A percentile compares a stretch with the other conserved stretches of the same genome.
These are phyloP conservation scores for Cryoendolithus antarcticus DNA, from an alignment of 2,329 filamentous ascomycete species.

Conservation along the genomic window DNA sequence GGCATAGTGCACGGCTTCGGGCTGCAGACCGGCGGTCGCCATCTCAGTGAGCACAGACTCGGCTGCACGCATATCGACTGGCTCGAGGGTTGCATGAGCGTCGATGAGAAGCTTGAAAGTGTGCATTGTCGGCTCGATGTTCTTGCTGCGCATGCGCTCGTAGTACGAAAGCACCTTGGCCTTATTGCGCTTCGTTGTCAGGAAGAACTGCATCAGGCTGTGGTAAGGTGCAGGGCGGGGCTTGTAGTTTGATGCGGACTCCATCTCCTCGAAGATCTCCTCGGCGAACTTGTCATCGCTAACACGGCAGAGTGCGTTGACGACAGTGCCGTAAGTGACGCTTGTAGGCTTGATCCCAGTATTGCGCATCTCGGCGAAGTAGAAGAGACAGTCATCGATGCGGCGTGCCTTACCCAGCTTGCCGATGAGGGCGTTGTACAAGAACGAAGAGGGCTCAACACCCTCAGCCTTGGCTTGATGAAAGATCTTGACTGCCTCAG, in stretches of 20 bases:
- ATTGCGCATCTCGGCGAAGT: constrained; percentile 94
- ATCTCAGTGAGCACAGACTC: constrained; percentile 74
- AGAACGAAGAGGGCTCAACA: constrained; percentile 88
- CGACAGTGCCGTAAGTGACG: constrained; percentile 94
- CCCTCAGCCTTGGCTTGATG: constrained; percentile 85
- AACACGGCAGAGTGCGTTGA: constrained; percentile 93
- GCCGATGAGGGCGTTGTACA: constrained; percentile 96
- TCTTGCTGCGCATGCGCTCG: constrained; percentile 78
- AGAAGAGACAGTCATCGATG: constrained; percentile 95
- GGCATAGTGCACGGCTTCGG: constrained; percentile 90
- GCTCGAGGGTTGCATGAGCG: constrained; percentile 85
- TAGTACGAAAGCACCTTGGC: constrained; percentile 89
- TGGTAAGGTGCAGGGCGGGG: constrained; percentile 95
- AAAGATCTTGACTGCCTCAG: constrained; percentile 95
- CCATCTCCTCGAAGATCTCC: constrained; percentile 98
- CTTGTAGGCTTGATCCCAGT: constrained; percentile 90
- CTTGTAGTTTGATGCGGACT: constrained; percentile 97
- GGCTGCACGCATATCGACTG: constrained; percentile 76
- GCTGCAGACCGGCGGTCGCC: constrained; percentile 56
- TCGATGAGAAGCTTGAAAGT: constrained; percentile 97
- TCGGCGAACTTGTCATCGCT: constrained; percentile 97
- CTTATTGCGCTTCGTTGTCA: constrained; percentile 94
- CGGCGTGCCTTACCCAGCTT: constrained; percentile 96
- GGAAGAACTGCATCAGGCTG: constrained; percentile 98
- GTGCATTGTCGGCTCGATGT: constrained; percentile 83